These are phyloP conservation scores for Mallotus japonicus DNA, from an alignment of 441 rosid species.

Conservation along the genomic window DNA sequence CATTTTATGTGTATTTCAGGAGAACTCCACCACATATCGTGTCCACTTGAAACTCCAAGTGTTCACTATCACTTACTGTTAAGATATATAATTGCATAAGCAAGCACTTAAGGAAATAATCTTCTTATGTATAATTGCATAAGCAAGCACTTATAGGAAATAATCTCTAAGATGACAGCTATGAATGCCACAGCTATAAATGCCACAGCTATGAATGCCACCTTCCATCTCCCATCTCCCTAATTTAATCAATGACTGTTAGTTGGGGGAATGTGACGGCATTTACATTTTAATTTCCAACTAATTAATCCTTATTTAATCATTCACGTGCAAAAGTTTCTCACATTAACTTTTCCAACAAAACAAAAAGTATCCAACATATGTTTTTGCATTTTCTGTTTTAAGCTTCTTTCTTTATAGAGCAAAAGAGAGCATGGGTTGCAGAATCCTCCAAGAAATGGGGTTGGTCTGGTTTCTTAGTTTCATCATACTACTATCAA, in stretches of 20 bases:
- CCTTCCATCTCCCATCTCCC: constrained; percentile 2
- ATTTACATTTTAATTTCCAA: constrained; percentile 8
- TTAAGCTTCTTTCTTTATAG: background rate
- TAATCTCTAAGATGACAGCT: background rate
- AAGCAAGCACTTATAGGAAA: background rate
- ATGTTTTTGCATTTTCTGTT: background rate
- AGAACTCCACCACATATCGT: background rate
- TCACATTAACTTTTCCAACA: background rate
- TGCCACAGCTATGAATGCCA: constrained; percentile 16
- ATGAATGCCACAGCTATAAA: constrained; percentile 22
- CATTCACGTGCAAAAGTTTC: background rate
- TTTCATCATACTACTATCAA: constrained; percentile 16
- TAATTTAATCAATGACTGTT: background rate
- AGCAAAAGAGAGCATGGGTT: background rate
- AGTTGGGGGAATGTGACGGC: constrained; percentile 19
- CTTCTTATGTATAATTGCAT: background rate
- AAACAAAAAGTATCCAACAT: background rate
- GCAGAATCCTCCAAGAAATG: constrained; percentile 8
- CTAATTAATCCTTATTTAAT: constrained; percentile 13
- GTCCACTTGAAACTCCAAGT: constrained; percentile 5
- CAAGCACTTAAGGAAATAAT: background rate
- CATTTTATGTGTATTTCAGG: background rate
- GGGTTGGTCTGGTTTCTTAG: constrained; percentile 8
- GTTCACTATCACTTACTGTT: background rate
- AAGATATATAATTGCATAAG: background rate